These are phyloP conservation scores for Coemansia guatemalensis DNA, from an alignment of 192 early-diverging fungal genomes.

Conservation along the genomic window DNA sequence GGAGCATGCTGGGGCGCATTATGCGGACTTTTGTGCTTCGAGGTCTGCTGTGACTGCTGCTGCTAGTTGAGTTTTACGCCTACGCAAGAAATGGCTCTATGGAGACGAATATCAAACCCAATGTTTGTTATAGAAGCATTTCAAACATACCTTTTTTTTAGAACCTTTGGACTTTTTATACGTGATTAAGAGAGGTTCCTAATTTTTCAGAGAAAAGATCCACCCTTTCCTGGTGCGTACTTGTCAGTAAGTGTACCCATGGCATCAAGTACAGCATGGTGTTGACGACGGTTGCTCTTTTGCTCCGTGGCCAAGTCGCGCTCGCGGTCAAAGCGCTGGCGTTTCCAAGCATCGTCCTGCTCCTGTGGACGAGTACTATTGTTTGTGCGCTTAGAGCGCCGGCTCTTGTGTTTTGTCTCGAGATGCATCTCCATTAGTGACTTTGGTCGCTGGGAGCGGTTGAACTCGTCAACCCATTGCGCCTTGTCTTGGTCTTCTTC, in stretches of 20 bases:
- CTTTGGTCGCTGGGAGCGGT: constrained; percentile 40
- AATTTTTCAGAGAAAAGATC: constrained; percentile 22
- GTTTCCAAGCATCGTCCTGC: constrained; percentile 28
- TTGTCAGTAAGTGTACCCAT: constrained; percentile 32
- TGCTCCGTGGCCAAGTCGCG: constrained; percentile 25
- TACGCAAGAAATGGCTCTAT: too few species aligned
- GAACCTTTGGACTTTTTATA: constrained; percentile 1
- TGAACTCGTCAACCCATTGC: constrained; percentile 45
- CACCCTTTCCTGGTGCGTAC: constrained; percentile 33
- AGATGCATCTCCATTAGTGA: constrained; percentile 45
- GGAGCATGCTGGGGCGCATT: too few species aligned
- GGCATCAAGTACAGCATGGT: constrained; percentile 30
- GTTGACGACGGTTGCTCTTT: constrained; percentile 8
- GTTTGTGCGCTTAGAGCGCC: background rate
- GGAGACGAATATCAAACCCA: background rate
- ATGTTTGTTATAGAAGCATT: background rate
- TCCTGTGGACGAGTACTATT: background rate
- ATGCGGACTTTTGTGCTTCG: too few species aligned
- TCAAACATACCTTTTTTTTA: too few species aligned
- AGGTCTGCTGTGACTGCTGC: constrained; percentile 2
- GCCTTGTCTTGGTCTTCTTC: constrained; percentile 28
- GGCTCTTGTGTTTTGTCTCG: constrained; percentile 14
- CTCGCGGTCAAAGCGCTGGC: constrained; percentile 24
- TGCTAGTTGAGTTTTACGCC: background rate
- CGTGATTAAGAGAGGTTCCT: background rate